Evolutionary conservation across 1,284 basidiomycete species (phyloP), one percentile per base, ranked within the genome.

Genomic region (Malassezia caprae): DNA sequence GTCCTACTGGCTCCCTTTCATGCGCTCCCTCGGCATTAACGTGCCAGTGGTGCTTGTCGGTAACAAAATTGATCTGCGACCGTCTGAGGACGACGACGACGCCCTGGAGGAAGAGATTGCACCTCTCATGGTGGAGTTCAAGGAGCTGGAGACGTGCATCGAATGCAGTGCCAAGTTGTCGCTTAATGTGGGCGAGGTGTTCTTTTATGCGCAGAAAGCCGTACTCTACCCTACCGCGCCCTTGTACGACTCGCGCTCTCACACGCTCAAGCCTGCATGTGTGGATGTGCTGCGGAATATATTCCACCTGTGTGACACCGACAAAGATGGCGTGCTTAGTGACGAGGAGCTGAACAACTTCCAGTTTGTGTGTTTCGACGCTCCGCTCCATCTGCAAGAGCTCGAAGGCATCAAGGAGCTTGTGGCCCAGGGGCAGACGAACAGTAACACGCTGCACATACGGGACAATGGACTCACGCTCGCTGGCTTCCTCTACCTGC

Each of bases 121-220:
- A 2, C 72, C 72, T 8, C 61, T 74, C 46, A 74, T 74, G 72
- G 61, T 63, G 41, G 72, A 74, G 52, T 74, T 74, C 61, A 69
- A 72, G 47, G 72, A 72, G 43, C 90, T 96, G 48, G 91, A 98
- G 76, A 96, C 93, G 24, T 96, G 91, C 69, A 88, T 98, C 30
- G 93, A 96, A 77, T 94, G 90, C 74, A 93, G 89, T 10, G 90
- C 91, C 0, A 84, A 86, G 67, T 79, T 69, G 24, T 62, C 61
- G 10, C 63, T 70, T 85, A 98, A 98, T 77, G 86, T 98, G 47
- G 91, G 90, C 28, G 93, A 96, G 76, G 89, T 96, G n/a, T 94
- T 98, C 78, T 96, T 94, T 76, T 96, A 96, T 76, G 93, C 94
- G 0, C 93, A 96, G 77, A 96, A 96, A 75, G 94, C 94, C 5